Evolutionary conservation across 345 rosid species (phyloP).

Genomic region (Camelina sativa): DNA sequence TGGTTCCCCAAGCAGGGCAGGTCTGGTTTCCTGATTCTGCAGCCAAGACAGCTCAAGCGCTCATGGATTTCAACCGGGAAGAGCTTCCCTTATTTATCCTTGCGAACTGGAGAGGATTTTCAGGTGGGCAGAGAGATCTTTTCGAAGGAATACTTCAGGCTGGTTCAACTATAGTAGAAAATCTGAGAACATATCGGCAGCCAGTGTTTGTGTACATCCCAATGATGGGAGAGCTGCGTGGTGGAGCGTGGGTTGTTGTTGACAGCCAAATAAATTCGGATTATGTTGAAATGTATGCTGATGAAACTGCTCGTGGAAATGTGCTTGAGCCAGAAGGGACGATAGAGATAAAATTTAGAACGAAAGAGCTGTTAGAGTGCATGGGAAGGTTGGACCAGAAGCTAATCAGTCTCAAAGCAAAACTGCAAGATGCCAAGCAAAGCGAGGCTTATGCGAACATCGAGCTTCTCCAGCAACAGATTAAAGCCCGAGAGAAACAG

Average conservation of each 20-base stretch:
- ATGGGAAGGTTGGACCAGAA: conserved; percentile 93
- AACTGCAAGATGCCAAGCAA: conserved; percentile 72
- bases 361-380: conserved; percentile 91
- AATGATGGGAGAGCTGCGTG: conserved; percentile 98
- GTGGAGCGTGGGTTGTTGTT: conserved; percentile 99
- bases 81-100: conserved; percentile 95
- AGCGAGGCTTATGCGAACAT: conserved; percentile 46
- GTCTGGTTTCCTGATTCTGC: conserved; percentile 99
- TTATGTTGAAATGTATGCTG: conserved; percentile 98
- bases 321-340: conserved; percentile 99
- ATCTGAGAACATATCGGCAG: conserved; percentile 91
- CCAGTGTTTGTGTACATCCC: conserved; percentile 99
- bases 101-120: conserved; percentile 99
- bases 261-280: conserved; percentile 93
- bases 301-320: conserved; percentile 88
- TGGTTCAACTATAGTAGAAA: conserved; percentile 97
- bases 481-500: conserved; percentile 78
- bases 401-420: conserved; percentile 64
- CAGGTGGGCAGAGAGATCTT: conserved; percentile 99
- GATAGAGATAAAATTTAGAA: conserved; percentile 94
- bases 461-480: conserved; percentile 71
- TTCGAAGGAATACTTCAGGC: conserved; percentile 99
- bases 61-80: conserved; percentile 93
- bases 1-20: conserved; percentile 99
- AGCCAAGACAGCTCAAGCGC: conserved; percentile 92